These are phyloP conservation scores for Raffaelea ambrosiae DNA, from an alignment of 2,329 filamentous ascomycete genomes.

Conservation along the genomic window DNA sequence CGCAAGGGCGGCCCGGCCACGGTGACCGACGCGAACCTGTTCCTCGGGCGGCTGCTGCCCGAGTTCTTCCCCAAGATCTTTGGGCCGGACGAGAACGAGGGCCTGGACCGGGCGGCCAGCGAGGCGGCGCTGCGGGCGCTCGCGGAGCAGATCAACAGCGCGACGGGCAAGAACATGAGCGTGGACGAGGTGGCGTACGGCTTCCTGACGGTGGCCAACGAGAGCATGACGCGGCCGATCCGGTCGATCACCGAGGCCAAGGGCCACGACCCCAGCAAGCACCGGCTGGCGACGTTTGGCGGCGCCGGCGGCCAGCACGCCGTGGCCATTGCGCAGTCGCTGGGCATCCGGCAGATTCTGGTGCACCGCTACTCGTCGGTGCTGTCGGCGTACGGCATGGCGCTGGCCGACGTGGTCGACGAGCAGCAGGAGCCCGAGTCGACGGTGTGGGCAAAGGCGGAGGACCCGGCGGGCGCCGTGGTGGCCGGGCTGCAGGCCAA, in stretches of 20 bases:
- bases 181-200: constrained; percentile 82
- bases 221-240: constrained; percentile 86
- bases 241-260: constrained; percentile 86
- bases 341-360: constrained; percentile 79
- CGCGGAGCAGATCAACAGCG: constrained; percentile 67
- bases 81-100: constrained; percentile 77
- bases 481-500: constrained; percentile 59
- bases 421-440: constrained; percentile 76
- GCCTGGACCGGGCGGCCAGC: constrained; percentile 68
- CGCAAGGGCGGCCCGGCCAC: constrained; percentile 82
- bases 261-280: constrained; percentile 82
- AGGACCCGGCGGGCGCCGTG: constrained; percentile 44
- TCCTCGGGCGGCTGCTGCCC: constrained; percentile 73
- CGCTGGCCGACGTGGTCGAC: constrained; percentile 84
- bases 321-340: constrained; percentile 77
- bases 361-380: constrained; percentile 84
- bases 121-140: constrained; percentile 67
- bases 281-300: constrained; percentile 86
- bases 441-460: constrained; percentile 47
- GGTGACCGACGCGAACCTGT: constrained; percentile 89
- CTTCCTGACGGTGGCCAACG: constrained; percentile 83
- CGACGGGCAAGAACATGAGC: constrained; percentile 63
- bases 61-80: constrained; percentile 96
- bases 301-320: constrained; percentile 89
- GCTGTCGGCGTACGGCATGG: constrained; percentile 87